Percentiles rank a stretch among this genome's conserved stretches.
Conservation (phyloP, 1,139 yeast genomes). For the Kurtzmaniella quercitrusa region DNA sequence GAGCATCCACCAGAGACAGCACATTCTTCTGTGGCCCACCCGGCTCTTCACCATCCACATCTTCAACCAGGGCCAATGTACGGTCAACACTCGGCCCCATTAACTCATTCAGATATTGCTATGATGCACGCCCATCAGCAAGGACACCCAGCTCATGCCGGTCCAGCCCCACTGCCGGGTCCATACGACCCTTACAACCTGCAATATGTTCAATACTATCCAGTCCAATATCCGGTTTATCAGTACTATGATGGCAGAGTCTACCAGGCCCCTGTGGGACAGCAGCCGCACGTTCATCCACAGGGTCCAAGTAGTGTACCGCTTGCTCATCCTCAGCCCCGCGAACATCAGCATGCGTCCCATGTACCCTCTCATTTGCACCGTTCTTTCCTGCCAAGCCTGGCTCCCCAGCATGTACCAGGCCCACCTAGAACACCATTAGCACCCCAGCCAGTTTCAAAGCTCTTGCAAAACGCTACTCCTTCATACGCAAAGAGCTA, state of each 20-base stretch:
- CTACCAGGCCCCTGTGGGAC: neutral
- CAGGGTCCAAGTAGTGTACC: neutral
- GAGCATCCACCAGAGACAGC: conserved; percentile 3
- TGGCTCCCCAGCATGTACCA: neutral
- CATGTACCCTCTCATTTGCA: conserved; percentile 1
- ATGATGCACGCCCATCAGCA: neutral
- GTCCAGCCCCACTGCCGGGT: conserved; percentile 5
- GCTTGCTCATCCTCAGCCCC: conserved; percentile 3
- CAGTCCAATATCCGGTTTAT: conserved; percentile 5
- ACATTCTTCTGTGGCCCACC: conserved; percentile 5
- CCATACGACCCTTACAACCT: conserved; percentile 3
- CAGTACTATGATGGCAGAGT: conserved; percentile 4
- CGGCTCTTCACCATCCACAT: conserved; percentile 7
- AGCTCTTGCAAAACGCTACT: conserved; percentile 1
- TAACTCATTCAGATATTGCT: conserved; percentile 5
- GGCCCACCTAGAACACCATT: conserved; percentile 2
- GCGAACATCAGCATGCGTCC: neutral
- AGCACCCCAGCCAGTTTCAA: neutral
- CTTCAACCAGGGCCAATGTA: conserved; percentile 1
- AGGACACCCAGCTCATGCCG: conserved; percentile 1
- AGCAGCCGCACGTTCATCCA: conserved; percentile 4
- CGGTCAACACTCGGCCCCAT: neutral
- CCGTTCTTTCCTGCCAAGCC: neutral
- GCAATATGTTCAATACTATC: conserved; percentile 7
- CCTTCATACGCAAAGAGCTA: conserved; percentile 4